These are phyloP conservation scores for Solanum dulcamara DNA, from an alignment of 257 asterid genomes.

Conservation along the genomic window DNA sequence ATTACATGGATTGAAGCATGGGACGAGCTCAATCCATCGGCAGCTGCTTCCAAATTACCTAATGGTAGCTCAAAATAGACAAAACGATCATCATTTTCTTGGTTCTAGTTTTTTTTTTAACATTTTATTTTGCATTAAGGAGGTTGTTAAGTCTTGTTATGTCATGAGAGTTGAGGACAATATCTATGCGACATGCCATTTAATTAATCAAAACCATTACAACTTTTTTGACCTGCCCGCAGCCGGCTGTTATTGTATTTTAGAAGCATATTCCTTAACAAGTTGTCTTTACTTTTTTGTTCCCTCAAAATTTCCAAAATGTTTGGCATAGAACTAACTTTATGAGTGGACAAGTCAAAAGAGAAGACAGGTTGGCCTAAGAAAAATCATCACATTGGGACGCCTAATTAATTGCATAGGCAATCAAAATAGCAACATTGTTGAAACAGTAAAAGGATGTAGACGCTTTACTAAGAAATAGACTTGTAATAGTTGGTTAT, in stretches of 20 bases:
- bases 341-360: background rate
- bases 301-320: background rate
- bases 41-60: background rate
- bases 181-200: background rate
- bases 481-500: background rate
- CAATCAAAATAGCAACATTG: background rate
- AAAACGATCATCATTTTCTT: background rate
- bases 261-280: background rate
- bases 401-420: background rate
- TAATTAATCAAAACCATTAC: background rate
- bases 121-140: background rate
- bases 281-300: background rate
- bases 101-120: background rate
- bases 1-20: slow-evolving; percentile 55
- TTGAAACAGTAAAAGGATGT: background rate
- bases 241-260: background rate
- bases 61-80: slow-evolving; percentile 10
- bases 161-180: background rate
- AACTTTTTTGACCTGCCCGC: background rate
- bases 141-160: background rate
- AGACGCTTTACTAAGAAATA: background rate
- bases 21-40: slow-evolving; percentile 39
- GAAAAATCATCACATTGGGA: background rate
- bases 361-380: background rate
- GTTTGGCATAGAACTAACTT: background rate